These are phyloP conservation scores for Mycena citricolor DNA, from an alignment of 1,284 basidiomycete genomes.

Conservation along the genomic window DNA sequence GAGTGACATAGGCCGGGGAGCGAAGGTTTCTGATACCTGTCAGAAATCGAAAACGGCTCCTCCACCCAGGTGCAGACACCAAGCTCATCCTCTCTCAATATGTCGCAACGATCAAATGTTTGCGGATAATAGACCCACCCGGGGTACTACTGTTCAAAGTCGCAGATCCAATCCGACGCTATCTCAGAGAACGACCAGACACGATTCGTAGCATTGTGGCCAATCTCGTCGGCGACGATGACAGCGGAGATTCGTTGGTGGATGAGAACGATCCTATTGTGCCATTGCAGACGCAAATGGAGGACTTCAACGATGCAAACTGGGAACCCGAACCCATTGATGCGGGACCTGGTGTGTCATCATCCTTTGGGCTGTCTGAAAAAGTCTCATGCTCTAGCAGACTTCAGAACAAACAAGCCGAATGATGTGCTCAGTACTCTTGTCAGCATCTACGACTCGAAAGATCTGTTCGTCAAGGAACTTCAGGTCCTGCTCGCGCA, in stretches of 20 bases:
- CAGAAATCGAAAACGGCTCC: slow-evolving; percentile 82
- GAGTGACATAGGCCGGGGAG: too few relatives aligned
- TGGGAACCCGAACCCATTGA: slow-evolving; percentile 96
- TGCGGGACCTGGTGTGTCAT: slow-evolving; percentile 76
- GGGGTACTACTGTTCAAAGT: slow-evolving; percentile 92
- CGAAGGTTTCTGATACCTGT: too few relatives aligned
- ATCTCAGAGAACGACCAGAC: slow-evolving; percentile 85
- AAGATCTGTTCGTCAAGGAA: slow-evolving; percentile 92
- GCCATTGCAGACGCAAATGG: slow-evolving; percentile 69
- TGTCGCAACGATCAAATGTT: slow-evolving; percentile 90
- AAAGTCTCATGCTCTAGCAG: slow-evolving; percentile 45
- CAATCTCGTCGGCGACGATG: slow-evolving; percentile 83
- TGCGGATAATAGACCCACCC: slow-evolving; percentile 88
- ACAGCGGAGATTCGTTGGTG: slow-evolving; percentile 75
- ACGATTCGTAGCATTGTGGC: slow-evolving; percentile 93
- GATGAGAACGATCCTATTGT: slow-evolving; percentile 80
- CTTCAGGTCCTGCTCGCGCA: slow-evolving; percentile 87
- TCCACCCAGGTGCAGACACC: slow-evolving; percentile 96
- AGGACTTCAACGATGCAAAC: slow-evolving; percentile 84
- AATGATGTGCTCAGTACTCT: slow-evolving; percentile 92
- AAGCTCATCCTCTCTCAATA: slow-evolving; percentile 91
- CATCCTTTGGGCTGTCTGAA: slow-evolving; percentile 5
- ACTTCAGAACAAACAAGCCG: slow-evolving; percentile 84
- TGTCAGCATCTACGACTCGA: slow-evolving; percentile 94
- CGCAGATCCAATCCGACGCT: slow-evolving; percentile 85